These are phyloP conservation scores for Phtheirospermum japonicum DNA, from an alignment of 257 asterid genomes.

Conservation along the genomic window DNA sequence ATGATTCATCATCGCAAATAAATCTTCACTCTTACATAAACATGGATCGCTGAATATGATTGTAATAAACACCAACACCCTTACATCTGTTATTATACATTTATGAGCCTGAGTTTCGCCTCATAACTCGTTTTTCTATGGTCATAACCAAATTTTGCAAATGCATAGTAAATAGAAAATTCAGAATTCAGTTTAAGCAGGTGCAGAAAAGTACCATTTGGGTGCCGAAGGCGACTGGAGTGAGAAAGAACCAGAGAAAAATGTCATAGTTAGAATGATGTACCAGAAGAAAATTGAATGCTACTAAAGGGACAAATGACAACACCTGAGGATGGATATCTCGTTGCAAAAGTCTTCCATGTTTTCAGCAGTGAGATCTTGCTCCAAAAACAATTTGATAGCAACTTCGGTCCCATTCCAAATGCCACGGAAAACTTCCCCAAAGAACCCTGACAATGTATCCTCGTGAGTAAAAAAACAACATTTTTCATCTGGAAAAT, in stretches of 20 bases:
- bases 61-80: neutral
- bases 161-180: conserved; percentile 15
- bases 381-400: conserved; percentile 93
- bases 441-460: conserved; percentile 74
- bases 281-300: conserved; percentile 22
- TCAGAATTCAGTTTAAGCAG: conserved; percentile 21
- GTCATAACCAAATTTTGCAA: conserved; percentile 8
- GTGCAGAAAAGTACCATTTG: conserved; percentile 73
- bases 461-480: neutral
- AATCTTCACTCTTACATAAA: neutral
- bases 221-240: conserved; percentile 97
- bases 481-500: conserved; percentile 10
- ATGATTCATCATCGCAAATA: neutral
- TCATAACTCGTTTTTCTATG: neutral
- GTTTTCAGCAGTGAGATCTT: conserved; percentile 96
- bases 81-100: conserved; percentile 5
- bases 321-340: conserved; percentile 86
- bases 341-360: conserved; percentile 99
- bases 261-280: conserved; percentile 35
- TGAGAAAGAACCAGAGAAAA: conserved; percentile 34
- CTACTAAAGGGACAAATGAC: conserved; percentile 12
- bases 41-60: conserved; percentile 1
- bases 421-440: conserved; percentile 96
- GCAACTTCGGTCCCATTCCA: conserved; percentile 99
- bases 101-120: neutral